Conservation (phyloP, 768 basidiomycete species). For the Candolleomyces efflorescens region DNA sequence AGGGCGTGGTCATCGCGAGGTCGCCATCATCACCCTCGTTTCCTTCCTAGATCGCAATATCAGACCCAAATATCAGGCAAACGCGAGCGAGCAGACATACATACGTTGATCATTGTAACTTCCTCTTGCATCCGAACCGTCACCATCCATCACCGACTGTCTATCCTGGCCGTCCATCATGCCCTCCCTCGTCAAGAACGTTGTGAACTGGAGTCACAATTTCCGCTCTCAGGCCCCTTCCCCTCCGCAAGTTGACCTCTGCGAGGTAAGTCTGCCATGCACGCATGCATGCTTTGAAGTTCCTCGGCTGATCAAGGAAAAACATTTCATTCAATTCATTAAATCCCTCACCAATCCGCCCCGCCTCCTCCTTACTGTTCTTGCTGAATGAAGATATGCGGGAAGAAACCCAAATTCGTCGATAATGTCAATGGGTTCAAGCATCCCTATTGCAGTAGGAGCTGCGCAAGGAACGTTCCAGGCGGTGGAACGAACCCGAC, state of each 20-base stretch:
- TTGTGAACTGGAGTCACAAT: slow-evolving; percentile 33
- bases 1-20: slow-evolving; percentile 29
- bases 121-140: slow-evolving; percentile 19
- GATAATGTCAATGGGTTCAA: slow-evolving; percentile 55
- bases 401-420: slow-evolving; percentile 57
- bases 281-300: not conserved
- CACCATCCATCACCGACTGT: slow-evolving; percentile 6
- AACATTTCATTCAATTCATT: slow-evolving; percentile 1
- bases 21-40: not conserved
- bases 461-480: slow-evolving; percentile 47
- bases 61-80: slow-evolving; percentile 2
- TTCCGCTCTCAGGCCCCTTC: slow-evolving; percentile 21
- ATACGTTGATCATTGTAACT: slow-evolving; percentile 9
- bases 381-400: slow-evolving; percentile 51
- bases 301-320: slow-evolving; percentile 6
- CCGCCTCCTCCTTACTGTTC: too few species aligned
- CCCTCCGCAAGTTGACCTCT: slow-evolving; percentile 35
- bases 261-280: slow-evolving; percentile 32
- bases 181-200: slow-evolving; percentile 38
- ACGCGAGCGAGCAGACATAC: not conserved
- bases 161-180: slow-evolving; percentile 21
- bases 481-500: slow-evolving; percentile 29
- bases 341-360: too few species aligned
- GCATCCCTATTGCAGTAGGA: slow-evolving; percentile 59
- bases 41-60: slow-evolving; percentile 13